These are phyloP conservation scores for Suillus brevipes DNA, from an alignment of 768 basidiomycete species.

Conservation along the genomic window DNA sequence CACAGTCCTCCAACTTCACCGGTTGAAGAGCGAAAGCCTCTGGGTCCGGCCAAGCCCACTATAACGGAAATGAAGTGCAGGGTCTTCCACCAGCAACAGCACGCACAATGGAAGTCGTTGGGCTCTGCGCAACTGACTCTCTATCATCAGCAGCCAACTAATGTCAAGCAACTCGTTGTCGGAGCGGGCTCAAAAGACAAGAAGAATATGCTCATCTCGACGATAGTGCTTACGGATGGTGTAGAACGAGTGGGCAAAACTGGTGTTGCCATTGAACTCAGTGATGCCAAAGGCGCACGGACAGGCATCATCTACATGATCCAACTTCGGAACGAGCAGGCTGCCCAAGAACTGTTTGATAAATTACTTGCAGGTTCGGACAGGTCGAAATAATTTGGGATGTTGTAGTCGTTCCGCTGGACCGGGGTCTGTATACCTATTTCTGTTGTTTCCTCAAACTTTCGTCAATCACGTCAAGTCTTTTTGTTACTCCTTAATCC, in stretches of 20 bases:
- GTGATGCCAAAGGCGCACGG: constrained; percentile 78
- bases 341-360: constrained; percentile 83
- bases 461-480: background rate
- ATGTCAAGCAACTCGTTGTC: constrained; percentile 95
- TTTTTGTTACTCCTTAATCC: constrained; percentile 7
- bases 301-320: constrained; percentile 98
- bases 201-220: constrained; percentile 83
- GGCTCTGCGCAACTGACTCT: constrained; percentile 86
- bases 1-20: constrained; percentile 88
- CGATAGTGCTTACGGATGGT: constrained; percentile 93
- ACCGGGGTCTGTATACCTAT: background rate
- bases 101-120: constrained; percentile 97
- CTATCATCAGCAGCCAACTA: constrained; percentile 81
- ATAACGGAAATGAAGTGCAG: constrained; percentile 97
- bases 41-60: constrained; percentile 72
- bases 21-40: constrained; percentile 49
- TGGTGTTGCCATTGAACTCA: constrained; percentile 94
- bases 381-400: constrained; percentile 37
- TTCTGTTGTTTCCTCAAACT: background rate
- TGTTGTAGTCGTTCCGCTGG: background rate
- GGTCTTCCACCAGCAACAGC: constrained; percentile 92
- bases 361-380: constrained; percentile 87
- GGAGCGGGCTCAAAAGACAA: constrained; percentile 79
- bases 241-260: constrained; percentile 99
- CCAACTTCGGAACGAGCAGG: constrained; percentile 86